Percentiles rank a stretch among this genome's conserved stretches.
Evolutionary conservation across 805 yeast species (phyloP).

Genomic region (Metschnikowia lachancei): DNA sequence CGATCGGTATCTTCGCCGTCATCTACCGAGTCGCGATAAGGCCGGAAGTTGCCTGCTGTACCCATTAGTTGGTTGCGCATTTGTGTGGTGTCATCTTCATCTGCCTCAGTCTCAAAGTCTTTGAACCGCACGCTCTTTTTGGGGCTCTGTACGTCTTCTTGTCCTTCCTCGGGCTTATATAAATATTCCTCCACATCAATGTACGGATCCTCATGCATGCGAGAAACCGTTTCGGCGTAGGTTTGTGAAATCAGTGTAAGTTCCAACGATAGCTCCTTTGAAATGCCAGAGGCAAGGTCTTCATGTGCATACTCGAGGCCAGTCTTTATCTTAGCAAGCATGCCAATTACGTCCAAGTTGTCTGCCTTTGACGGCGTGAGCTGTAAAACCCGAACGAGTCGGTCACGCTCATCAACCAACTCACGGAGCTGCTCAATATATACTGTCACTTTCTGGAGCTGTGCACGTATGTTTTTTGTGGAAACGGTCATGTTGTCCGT

Average conservation of each 20-base stretch:
- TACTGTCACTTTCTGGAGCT: slow-evolving; percentile 19
- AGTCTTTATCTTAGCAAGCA: slow-evolving; percentile 27
- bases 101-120: slow-evolving; percentile 26
- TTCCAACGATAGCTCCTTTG: slow-evolving; percentile 4
- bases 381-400: slow-evolving; percentile 28
- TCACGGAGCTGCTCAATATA: slow-evolving; percentile 30
- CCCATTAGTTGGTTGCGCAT: slow-evolving; percentile 36
- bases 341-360: slow-evolving; percentile 34
- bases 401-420: slow-evolving; percentile 33
- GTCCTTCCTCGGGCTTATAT: slow-evolving; percentile 14
- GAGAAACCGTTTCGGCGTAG: slow-evolving; percentile 21
- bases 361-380: slow-evolving; percentile 41
- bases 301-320: slow-evolving; percentile 29
- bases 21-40: slow-evolving; percentile 30
- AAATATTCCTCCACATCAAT: slow-evolving; percentile 33
- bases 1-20: slow-evolving; percentile 16
- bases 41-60: slow-evolving; percentile 29
- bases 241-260: slow-evolving; percentile 6
- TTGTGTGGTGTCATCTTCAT: slow-evolving; percentile 22
- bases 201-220: slow-evolving; percentile 26
- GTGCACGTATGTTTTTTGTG: slow-evolving; percentile 21
- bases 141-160: slow-evolving; percentile 9
- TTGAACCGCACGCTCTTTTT: slow-evolving; percentile 39
- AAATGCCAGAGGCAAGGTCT: slow-evolving; percentile 22
- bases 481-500: slow-evolving; percentile 15